These are phyloP conservation scores for Tylopilus balloui DNA, from an alignment of 768 basidiomycete species.

Conservation along the genomic window DNA sequence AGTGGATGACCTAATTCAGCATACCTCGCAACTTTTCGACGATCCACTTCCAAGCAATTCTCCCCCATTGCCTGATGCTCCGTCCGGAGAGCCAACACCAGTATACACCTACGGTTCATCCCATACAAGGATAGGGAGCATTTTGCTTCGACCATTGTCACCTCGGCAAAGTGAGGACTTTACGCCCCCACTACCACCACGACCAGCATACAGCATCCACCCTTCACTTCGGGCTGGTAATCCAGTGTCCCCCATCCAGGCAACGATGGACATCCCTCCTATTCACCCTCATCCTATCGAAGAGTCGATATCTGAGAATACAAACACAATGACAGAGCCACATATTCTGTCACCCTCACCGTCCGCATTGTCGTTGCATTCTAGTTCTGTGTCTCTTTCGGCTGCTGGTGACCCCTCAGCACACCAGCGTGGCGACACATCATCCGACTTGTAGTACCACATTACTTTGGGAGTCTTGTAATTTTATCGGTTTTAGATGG, in stretches of 20 bases:
- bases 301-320: slow-evolving; percentile 9
- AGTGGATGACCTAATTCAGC: slow-evolving; percentile 82
- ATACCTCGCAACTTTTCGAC: slow-evolving; percentile 59
- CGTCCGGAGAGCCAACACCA: slow-evolving; percentile 57
- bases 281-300: slow-evolving; percentile 28
- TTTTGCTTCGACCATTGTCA: slow-evolving; percentile 30
- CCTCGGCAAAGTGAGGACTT: slow-evolving; percentile 55
- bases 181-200: slow-evolving; percentile 61
- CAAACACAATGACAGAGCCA: slow-evolving; percentile 4
- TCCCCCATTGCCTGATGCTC: slow-evolving; percentile 71
- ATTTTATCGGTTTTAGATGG: slow-evolving; percentile 1
- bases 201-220: slow-evolving; percentile 73
- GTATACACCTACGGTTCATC: slow-evolving; percentile 64
- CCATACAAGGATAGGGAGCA: slow-evolving; percentile 57
- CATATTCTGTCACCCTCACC: slow-evolving; percentile 17
- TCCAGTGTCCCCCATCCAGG: slow-evolving; percentile 45
- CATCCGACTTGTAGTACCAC: slow-evolving; percentile 13
- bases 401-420: slow-evolving; percentile 1
- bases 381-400: slow-evolving; percentile 15
- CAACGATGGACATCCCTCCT: slow-evolving; percentile 32
- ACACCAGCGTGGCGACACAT: slow-evolving; percentile 9
- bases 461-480: slow-evolving; percentile 1
- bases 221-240: slow-evolving; percentile 57
- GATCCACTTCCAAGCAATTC: slow-evolving; percentile 52
- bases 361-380: slow-evolving; percentile 8